phyloP scores from a whole-genome alignment of 2,329 filamentous ascomycete species.

The Basipetospora sp. region DNA sequence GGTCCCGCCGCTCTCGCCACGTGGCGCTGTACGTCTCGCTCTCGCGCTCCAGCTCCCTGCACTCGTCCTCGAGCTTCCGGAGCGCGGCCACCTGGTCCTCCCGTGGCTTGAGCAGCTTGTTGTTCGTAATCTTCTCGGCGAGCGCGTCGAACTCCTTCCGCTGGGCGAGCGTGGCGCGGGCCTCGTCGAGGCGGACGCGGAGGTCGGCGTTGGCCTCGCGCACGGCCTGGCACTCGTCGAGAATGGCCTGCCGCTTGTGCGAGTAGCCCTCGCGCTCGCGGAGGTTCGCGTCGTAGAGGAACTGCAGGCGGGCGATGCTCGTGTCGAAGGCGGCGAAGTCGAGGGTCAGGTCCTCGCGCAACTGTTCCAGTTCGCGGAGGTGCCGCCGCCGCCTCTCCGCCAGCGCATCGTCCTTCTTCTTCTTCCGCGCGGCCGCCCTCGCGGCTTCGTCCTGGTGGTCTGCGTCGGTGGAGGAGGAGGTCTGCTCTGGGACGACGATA shows the following conservation, averaged over 20 bases:
- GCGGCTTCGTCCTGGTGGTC: no score
- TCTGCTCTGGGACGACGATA: no score
- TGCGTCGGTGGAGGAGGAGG: constrained; percentile 40
- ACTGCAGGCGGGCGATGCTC: constrained; percentile 75
- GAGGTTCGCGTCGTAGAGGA: constrained; percentile 68
- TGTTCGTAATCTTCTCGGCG: constrained; percentile 72
- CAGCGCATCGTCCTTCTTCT: no score
- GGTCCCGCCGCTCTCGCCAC: constrained; percentile 71
- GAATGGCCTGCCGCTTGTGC: constrained; percentile 63
- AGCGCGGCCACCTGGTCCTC: constrained; percentile 69
- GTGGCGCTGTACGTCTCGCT: constrained; percentile 66
- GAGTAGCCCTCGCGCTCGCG: constrained; percentile 74
- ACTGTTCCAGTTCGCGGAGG: constrained; percentile 43
- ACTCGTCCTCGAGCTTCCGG: constrained; percentile 74
- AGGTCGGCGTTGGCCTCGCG: constrained; percentile 60
- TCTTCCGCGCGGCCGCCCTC: no score
- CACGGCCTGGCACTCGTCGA: constrained; percentile 63
- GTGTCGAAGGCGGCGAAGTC: constrained; percentile 83
- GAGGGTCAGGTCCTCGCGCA: constrained; percentile 69
- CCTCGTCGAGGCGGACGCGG: constrained; percentile 59
- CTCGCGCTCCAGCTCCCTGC: constrained; percentile 72
- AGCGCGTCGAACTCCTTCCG: constrained; percentile 79
- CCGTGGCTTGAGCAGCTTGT: constrained; percentile 64
- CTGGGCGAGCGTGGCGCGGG: constrained; percentile 58
- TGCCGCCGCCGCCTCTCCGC: constrained; percentile 19